Conservation (phyloP, 2,329 filamentous ascomycete species). For the Verticillium dahliae region DNA sequence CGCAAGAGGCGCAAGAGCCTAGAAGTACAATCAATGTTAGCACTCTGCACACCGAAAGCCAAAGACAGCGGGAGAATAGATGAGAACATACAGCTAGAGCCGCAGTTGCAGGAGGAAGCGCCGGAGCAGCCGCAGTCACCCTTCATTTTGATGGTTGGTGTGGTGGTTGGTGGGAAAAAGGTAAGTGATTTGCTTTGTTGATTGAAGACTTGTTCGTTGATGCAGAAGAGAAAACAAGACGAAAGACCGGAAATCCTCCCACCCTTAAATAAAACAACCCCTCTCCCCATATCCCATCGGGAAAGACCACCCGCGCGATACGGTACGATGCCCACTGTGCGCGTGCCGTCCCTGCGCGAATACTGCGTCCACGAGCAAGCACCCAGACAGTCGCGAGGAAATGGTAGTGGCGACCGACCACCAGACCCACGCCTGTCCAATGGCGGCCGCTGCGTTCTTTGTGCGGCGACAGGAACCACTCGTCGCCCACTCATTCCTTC, state of each 20-base stretch:
- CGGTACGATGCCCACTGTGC: background rate
- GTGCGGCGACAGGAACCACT: background rate
- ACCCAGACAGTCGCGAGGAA: background rate
- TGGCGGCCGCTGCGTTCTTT: constrained; percentile 1
- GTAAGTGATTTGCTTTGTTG: background rate
- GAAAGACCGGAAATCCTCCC: background rate
- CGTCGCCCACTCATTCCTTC: background rate
- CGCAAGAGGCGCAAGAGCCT: constrained; percentile 3
- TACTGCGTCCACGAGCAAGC: background rate
- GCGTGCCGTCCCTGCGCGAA: background rate
- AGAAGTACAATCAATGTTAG: background rate
- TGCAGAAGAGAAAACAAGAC: background rate
- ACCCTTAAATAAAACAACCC: background rate
- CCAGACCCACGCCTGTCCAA: background rate
- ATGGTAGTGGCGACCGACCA: background rate
- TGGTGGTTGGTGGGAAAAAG: constrained; percentile 4
- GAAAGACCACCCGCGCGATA: background rate
- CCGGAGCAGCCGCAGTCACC: constrained; percentile 16
- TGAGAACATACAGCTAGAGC: constrained; percentile 12
- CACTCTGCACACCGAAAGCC: background rate
- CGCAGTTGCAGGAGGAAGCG: constrained; percentile 14
- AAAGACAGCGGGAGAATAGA: constrained; percentile 1
- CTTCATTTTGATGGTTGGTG: constrained; percentile 15
- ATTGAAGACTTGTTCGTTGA: background rate
- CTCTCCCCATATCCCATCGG: background rate